Conservation (phyloP, 2,329 filamentous ascomycete genomes). For the Acrocalymma vagum region DNA sequence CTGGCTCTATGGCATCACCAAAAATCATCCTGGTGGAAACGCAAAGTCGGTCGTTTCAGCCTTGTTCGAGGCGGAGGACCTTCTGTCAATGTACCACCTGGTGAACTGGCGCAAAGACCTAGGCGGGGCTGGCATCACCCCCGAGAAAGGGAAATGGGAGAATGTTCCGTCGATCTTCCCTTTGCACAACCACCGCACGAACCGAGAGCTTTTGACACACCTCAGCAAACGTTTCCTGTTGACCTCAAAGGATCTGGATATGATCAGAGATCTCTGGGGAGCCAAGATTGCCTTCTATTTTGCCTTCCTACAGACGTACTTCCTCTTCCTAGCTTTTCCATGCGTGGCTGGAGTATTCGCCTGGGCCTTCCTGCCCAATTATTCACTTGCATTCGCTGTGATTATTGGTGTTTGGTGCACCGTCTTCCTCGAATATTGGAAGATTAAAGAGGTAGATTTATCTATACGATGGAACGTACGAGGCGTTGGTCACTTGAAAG, state of each 20-base stretch:
- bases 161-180: conserved; percentile 79
- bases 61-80: conserved; percentile 78
- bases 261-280: conserved; percentile 79
- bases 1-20: conserved; percentile 81
- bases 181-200: conserved; percentile 79
- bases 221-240: conserved; percentile 78
- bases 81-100: conserved; percentile 79
- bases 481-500: conserved; percentile 38
- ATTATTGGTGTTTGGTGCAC: conserved; percentile 44
- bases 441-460: conserved; percentile 40
- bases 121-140: conserved; percentile 80
- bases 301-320: conserved; percentile 45
- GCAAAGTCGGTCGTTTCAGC: conserved; percentile 60
- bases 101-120: conserved; percentile 77
- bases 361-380: conserved; percentile 40
- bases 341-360: conserved; percentile 38
- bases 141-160: conserved; percentile 74
- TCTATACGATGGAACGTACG: conserved; percentile 43
- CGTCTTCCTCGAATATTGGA: conserved; percentile 46
- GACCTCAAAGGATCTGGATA: conserved; percentile 71
- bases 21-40: conserved; percentile 63
- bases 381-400: conserved; percentile 39
- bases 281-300: conserved; percentile 64
- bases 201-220: conserved; percentile 76
- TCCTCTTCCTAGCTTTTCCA: conserved; percentile 38